These are phyloP conservation scores for Bipolaris zeicola DNA, from an alignment of 2,329 filamentous ascomycete genomes.

Conservation along the genomic window DNA sequence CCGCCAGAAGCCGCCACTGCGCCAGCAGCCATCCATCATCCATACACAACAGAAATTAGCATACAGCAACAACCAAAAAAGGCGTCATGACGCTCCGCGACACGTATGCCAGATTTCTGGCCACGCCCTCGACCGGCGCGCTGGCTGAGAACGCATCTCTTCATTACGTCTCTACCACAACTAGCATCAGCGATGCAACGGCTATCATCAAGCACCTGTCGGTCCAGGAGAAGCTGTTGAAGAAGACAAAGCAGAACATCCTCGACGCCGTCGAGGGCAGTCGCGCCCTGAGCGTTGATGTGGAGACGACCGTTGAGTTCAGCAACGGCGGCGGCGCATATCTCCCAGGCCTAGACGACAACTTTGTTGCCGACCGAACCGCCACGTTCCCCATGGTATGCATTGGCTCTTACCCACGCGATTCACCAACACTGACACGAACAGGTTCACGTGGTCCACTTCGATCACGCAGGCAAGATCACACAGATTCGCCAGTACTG, in stretches of 20 bases:
- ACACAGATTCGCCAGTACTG: conserved; percentile 86
- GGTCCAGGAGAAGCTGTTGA: conserved; percentile 72
- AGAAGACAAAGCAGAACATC: conserved; percentile 80
- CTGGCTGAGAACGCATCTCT: conserved; percentile 55
- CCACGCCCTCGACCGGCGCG: conserved; percentile 49
- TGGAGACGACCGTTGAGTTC: conserved; percentile 85
- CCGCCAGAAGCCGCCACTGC: conserved; percentile 15
- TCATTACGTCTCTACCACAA: conserved; percentile 90
- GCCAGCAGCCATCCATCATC: conserved; percentile 8
- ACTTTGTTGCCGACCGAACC: conserved; percentile 83
- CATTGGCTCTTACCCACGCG: neutral
- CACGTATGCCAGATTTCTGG: conserved; percentile 56
- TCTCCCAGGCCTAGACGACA: conserved; percentile 88
- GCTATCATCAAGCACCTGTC: conserved; percentile 84
- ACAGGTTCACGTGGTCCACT: conserved; percentile 77
- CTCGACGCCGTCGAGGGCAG: conserved; percentile 74
- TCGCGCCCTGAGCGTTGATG: conserved; percentile 73
- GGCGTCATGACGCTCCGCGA: conserved; percentile 36
- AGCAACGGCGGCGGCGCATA: conserved; percentile 80
- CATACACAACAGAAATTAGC: conserved; percentile 20
- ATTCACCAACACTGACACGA: conserved; percentile 17
- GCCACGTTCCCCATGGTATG: conserved; percentile 80
- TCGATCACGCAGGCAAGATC: conserved; percentile 78
- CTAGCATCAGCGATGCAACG: conserved; percentile 69
- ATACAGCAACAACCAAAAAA: conserved; percentile 6